Conservation (phyloP, 2,329 filamentous ascomycete species). For the Pseudogymnoascus sp. region DNA sequence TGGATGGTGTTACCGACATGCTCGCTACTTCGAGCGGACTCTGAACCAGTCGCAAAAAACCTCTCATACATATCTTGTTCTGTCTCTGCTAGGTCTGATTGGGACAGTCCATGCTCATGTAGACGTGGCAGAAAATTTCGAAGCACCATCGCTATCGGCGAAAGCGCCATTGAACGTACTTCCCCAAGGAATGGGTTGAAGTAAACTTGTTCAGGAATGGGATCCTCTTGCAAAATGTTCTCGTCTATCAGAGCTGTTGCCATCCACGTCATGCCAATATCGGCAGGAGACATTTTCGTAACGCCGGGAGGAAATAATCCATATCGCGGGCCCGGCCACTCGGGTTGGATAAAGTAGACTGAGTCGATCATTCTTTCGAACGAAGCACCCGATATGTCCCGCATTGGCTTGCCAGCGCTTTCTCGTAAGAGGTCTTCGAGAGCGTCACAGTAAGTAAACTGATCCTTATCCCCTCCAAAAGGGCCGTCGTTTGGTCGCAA, state of each 20-base stretch:
- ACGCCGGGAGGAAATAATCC: neutral
- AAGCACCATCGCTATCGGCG: neutral
- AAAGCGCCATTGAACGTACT: neutral
- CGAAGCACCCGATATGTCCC: neutral
- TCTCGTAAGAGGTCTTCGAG: slow-evolving; percentile 26
- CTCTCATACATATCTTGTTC: slow-evolving; percentile 24
- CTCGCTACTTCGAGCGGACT: neutral
- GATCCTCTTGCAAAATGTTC: neutral
- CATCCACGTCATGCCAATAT: slow-evolving; percentile 1
- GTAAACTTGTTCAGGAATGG: neutral
- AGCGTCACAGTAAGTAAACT: slow-evolving; percentile 22
- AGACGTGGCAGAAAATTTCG: neutral
- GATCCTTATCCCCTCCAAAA: neutral
- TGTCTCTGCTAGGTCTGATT: neutral
- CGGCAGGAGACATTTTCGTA: neutral
- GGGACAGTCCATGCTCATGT: neutral
- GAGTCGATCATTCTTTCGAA: neutral
- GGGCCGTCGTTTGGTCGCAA: neutral
- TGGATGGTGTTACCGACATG: neutral
- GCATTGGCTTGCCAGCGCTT: slow-evolving; percentile 9
- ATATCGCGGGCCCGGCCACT: neutral
- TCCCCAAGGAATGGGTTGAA: neutral
- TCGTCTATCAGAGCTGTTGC: neutral
- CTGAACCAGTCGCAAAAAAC: slow-evolving; percentile 11
- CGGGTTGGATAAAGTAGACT: neutral